Evolutionary conservation across 176 grass and related monocot species (phyloP), one percentile per base, ranked within the genome.

Genomic region (Oryza longistaminata): DNA sequence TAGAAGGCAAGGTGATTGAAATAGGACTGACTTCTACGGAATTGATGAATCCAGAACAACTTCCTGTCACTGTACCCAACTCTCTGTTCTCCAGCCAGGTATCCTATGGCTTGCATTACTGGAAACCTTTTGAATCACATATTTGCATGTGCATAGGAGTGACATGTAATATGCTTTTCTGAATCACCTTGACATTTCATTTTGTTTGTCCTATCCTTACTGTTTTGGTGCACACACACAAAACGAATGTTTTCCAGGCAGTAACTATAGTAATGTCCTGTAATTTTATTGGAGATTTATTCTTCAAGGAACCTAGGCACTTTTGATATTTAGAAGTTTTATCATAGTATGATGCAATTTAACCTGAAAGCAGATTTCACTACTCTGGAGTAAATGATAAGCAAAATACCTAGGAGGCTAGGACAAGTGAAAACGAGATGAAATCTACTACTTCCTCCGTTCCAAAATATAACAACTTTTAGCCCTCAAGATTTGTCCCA

Each of bases 81-180:
- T 98, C 96, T 72, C 48, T 98, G 62, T 98, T 98, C 77, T 91
- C 93, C 66, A 98, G 96, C 86, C 96, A 98, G 93, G 96, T 98
- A 83, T 24, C 22, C 21, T 70, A 85, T 61, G 43, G 17, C 52
- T 83, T 73, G 49, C 50, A 7, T 49, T 64, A 17, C 74, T 72
- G 11, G 22, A 76, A 69, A 65, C 70, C 68, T 85, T 53, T 65
- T 64, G 39, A 45, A 55, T 37, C 40, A 3, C 25, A 19, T 70
- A 2, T 69, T 37, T 31, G 1, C 25, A 19, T 70, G 4, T 69
- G 68, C 17, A 45, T 68, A n/a, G 7, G 13, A 7, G 0, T 73
- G 22, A 31, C 73, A 81, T 49, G 16, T 22, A 61, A 62, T 68
- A 29, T 76, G 21, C 31, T 27, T 86, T 22, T 7, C 49, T 7